These are phyloP conservation scores for Alternaria burnsii DNA, from an alignment of 2,329 filamentous ascomycete species.

Conservation along the genomic window DNA sequence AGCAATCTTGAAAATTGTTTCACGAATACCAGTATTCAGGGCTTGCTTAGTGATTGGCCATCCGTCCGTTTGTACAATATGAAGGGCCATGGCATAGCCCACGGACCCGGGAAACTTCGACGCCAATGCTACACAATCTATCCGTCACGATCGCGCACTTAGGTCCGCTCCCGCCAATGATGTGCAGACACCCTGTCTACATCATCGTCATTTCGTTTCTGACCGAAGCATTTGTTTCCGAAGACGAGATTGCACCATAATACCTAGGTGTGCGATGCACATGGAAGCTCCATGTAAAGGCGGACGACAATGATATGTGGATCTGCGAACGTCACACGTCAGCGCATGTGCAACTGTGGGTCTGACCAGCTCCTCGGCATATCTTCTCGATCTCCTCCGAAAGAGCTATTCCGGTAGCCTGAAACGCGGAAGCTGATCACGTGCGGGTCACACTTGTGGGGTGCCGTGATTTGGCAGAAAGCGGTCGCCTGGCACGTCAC, in stretches of 20 bases:
- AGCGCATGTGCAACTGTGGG: conserved; percentile 27
- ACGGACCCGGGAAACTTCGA: conserved; percentile 22
- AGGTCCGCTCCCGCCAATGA: conserved; percentile 22
- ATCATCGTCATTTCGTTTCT: conserved; percentile 26
- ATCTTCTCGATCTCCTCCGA: conserved; percentile 16
- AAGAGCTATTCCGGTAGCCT: conserved; percentile 18
- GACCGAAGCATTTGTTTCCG: conserved; percentile 10
- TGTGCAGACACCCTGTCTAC: conserved; percentile 11
- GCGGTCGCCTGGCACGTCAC: conserved; percentile 24
- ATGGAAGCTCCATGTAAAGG: conserved; percentile 18
- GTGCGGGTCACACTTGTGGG: conserved; percentile 24
- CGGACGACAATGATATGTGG: conserved; percentile 14
- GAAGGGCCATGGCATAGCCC: conserved; percentile 17
- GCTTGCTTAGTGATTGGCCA: conserved; percentile 14
- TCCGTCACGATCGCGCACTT: conserved; percentile 20
- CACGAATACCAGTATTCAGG: conserved; percentile 9
- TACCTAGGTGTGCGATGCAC: conserved; percentile 4
- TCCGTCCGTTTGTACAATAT: conserved; percentile 3
- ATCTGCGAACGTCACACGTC: conserved; percentile 29
- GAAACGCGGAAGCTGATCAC: conserved; percentile 32
- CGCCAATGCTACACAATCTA: conserved; percentile 36
- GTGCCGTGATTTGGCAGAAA: conserved; percentile 26
- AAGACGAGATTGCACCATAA: conserved; percentile 8
- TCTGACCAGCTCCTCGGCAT: conserved; percentile 12
- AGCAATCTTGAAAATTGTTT: conserved; percentile 12